Evolutionary conservation across 2,329 filamentous ascomycete species (phyloP), one percentile per base, ranked within the genome.

Genomic region (Cladorrhinum sp.): DNA sequence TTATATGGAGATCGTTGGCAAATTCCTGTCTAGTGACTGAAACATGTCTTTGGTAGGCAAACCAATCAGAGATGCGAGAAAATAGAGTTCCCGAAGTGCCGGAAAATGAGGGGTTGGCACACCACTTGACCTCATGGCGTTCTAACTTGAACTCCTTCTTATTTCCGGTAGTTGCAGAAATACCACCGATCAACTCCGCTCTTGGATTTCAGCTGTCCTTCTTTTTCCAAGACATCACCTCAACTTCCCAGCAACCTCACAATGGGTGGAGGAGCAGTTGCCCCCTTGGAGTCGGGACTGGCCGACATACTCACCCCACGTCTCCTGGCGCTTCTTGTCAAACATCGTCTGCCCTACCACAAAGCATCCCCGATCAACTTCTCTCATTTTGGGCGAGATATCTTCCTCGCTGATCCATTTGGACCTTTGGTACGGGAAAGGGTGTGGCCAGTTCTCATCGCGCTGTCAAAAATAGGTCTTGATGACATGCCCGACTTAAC

Each of bases 401-500:
- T 62, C 42, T 64, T 65, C 48, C 53, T 65, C 36, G 21, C 30
- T 14, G 58, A 63, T 36, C 18, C 23, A 30, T 62, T 61, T 49
- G 55, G 42, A n/a, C 51, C 50, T 5, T 57, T 58, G 8, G 30
- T 60, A 8, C 16, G 49, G 14, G 28, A 30, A 21, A 50, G 55
- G 12, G 60, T 61, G 55, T 68, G 65, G 64, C 65, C 64, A 1
- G 64, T 57, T 3, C 63, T 71, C n/a, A 57, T 65, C 16, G 62
- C 59, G 21, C 63, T 73, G 39, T 68, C 65, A 60, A 58, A 65
- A 26, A 49, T 68, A n/a, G 63, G 65, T 3, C 62, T 69, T 1
- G 63, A 69, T 54, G 58, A 63, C n/a, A 60, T 69, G 23, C 68
- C 66, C 1, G 68, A 71, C 58, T 54, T 71, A 51, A 39, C 65